These are phyloP conservation scores for Fusarium pilosicola DNA, from an alignment of 2,329 filamentous ascomycete genomes.

Conservation along the genomic window DNA sequence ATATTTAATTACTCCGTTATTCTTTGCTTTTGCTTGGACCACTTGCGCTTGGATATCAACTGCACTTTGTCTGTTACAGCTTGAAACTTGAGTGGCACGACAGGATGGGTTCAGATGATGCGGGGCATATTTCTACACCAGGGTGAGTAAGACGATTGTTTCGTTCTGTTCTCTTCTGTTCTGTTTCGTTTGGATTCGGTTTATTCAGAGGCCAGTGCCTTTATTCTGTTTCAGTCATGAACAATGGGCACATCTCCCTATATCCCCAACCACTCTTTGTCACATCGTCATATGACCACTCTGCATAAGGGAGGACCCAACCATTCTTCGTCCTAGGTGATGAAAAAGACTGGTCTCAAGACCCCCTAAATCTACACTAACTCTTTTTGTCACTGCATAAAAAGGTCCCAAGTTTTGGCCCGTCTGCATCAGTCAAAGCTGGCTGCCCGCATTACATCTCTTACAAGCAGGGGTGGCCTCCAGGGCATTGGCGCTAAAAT, in stretches of 20 bases:
- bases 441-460: not conserved
- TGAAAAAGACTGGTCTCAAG: not conserved
- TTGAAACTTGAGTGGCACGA: slow-evolving; percentile 40
- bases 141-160: slow-evolving; percentile 26
- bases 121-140: slow-evolving; percentile 32
- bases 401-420: not conserved
- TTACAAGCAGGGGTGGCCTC: slow-evolving; percentile 21
- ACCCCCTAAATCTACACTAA: not conserved
- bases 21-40: not conserved
- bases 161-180: slow-evolving; percentile 19
- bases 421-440: not conserved
- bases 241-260: not conserved
- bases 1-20: not conserved
- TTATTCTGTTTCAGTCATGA: not conserved
- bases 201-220: slow-evolving; percentile 11
- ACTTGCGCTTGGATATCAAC: not conserved
- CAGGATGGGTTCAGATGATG: slow-evolving; percentile 39
- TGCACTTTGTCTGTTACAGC: slow-evolving; percentile 11
- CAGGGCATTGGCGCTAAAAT: slow-evolving; percentile 23
- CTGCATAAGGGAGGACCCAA: not conserved
- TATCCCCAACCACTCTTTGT: not conserved
- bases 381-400: not conserved
- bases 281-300: slow-evolving; percentile 27
- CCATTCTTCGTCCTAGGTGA: not conserved
- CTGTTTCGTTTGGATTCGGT: slow-evolving; percentile 3